phyloP scores from a whole-genome alignment of 2,329 filamentous ascomycete species.

The Cercospora citrullina region DNA sequence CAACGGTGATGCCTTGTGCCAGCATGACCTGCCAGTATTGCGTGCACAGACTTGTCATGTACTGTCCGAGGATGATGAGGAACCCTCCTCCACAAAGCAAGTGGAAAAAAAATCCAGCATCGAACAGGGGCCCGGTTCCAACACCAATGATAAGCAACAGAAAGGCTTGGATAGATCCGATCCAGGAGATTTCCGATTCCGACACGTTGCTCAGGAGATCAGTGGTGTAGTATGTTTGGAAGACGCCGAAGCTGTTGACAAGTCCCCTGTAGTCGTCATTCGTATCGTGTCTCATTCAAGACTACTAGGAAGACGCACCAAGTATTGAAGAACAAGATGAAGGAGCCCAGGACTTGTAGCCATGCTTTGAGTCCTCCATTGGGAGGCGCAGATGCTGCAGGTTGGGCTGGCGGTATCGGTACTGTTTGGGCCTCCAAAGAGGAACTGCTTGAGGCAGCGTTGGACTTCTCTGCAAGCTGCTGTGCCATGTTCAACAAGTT shows the following conservation, averaged over 20 bases:
- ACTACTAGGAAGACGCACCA: constrained; percentile 27
- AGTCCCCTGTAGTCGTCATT: constrained; percentile 8
- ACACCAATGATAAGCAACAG: constrained; percentile 47
- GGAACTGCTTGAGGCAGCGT: too few species aligned
- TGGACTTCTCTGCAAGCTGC: too few species aligned
- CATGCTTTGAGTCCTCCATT: constrained; percentile 48
- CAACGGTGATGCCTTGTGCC: constrained; percentile 16
- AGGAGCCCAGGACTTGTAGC: constrained; percentile 48
- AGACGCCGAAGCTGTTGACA: constrained; percentile 47
- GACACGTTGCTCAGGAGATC: background rate
- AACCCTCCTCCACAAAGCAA: constrained; percentile 11
- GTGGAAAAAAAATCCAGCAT: constrained; percentile 16
- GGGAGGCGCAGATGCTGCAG: constrained; percentile 28
- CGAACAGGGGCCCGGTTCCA: constrained; percentile 16
- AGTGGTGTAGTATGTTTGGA: constrained; percentile 49
- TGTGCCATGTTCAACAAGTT: too few species aligned
- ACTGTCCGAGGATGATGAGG: constrained; percentile 16
- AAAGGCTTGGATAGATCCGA: constrained; percentile 52
- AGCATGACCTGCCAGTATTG: constrained; percentile 18
- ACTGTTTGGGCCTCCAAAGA: too few species aligned
- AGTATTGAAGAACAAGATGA: constrained; percentile 50
- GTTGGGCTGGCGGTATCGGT: too few species aligned
- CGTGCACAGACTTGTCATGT: constrained; percentile 15
- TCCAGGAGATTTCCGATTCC: constrained; percentile 48
- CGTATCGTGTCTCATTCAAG: background rate